These are phyloP conservation scores for Ogataea parapolymorpha DNA, from an alignment of 805 yeast genomes.

Conservation along the genomic window DNA sequence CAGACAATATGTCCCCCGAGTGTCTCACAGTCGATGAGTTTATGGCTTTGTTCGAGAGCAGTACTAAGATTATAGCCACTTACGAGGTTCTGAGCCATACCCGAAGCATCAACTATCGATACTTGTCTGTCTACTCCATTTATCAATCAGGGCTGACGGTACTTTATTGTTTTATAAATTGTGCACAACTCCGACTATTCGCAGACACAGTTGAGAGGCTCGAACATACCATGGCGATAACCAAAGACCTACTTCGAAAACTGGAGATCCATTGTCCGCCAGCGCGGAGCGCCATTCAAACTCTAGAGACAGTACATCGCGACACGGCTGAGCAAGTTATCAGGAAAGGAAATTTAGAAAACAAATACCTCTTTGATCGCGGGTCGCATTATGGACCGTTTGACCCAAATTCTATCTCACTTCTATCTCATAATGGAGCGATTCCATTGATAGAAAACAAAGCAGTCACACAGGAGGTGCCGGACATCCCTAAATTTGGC, in stretches of 20 bases:
- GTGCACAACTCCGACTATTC: slow-evolving; percentile 10
- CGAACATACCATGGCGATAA: slow-evolving; percentile 7
- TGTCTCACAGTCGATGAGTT: slow-evolving; percentile 8
- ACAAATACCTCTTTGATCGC: too few species aligned
- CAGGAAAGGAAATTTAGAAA: too few species aligned
- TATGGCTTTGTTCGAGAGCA: slow-evolving; percentile 12
- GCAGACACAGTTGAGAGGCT: slow-evolving; percentile 5
- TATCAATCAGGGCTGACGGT: slow-evolving; percentile 21
- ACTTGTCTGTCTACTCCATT: slow-evolving; percentile 21
- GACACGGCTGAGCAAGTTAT: too few species aligned
- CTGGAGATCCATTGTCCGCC: slow-evolving; percentile 20
- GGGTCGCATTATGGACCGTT: slow-evolving; percentile 4
- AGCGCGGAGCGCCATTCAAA: slow-evolving; percentile 14
- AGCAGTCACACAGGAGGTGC: neutral
- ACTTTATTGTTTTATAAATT: slow-evolving; percentile 20
- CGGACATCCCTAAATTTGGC: too few species aligned
- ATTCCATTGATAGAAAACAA: slow-evolving; percentile 1
- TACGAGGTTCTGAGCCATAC: slow-evolving; percentile 11
- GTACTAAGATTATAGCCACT: slow-evolving; percentile 11
- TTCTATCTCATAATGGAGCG: slow-evolving; percentile 1
- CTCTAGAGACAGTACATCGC: slow-evolving; percentile 7
- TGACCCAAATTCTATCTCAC: neutral
- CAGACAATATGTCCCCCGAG: slow-evolving; percentile 6
- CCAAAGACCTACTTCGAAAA: slow-evolving; percentile 5
- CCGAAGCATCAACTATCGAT: slow-evolving; percentile 21